A percentile compares a stretch with the other conserved stretches of the same genome.
These are phyloP conservation scores for Cladorrhinum sp. DNA, from an alignment of 2,329 filamentous ascomycete genomes.

Conservation along the genomic window DNA sequence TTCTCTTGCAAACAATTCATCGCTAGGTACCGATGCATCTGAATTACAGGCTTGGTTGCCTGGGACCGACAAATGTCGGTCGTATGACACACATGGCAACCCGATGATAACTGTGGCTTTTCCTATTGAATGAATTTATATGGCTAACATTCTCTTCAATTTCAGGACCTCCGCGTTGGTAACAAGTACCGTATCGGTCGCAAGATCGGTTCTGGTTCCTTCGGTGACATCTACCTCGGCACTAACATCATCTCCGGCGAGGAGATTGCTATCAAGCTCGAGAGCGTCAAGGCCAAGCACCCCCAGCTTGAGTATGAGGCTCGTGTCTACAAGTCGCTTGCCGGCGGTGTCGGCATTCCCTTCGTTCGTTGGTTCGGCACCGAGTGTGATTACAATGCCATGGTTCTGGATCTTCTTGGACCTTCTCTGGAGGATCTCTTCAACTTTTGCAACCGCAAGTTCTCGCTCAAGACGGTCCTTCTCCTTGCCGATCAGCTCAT, in stretches of 20 bases:
- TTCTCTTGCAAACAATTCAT: background rate
- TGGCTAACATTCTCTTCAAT: slow-evolving; percentile 8
- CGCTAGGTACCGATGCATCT: background rate
- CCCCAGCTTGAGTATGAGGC: slow-evolving; percentile 98
- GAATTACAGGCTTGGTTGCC: background rate
- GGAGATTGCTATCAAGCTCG: slow-evolving; percentile 99
- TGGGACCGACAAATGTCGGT: background rate
- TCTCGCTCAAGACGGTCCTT: slow-evolving; percentile 96
- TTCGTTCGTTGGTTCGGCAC: slow-evolving; percentile 99
- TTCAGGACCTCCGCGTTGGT: slow-evolving; percentile 93
- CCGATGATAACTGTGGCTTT: background rate
- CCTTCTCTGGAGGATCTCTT: slow-evolving; percentile 96
- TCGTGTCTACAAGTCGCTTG: slow-evolving; percentile 84
- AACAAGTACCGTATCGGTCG: slow-evolving; percentile 99
- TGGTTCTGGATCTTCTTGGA: slow-evolving; percentile 96
- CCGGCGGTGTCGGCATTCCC: slow-evolving; percentile 94
- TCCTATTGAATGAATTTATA: background rate
- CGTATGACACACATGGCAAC: background rate
- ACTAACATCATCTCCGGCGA: slow-evolving; percentile 99
- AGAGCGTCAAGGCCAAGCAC: slow-evolving; percentile 99
- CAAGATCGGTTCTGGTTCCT: slow-evolving; percentile 96
- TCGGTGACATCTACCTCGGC: slow-evolving; percentile 97
- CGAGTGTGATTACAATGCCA: slow-evolving; percentile 99
- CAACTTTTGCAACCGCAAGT: slow-evolving; percentile 99
- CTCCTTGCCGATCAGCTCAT: slow-evolving; percentile 97